Evolutionary conservation across 139 green algal genomes (phyloP).

Genomic region (Coelastrella sp.): DNA sequence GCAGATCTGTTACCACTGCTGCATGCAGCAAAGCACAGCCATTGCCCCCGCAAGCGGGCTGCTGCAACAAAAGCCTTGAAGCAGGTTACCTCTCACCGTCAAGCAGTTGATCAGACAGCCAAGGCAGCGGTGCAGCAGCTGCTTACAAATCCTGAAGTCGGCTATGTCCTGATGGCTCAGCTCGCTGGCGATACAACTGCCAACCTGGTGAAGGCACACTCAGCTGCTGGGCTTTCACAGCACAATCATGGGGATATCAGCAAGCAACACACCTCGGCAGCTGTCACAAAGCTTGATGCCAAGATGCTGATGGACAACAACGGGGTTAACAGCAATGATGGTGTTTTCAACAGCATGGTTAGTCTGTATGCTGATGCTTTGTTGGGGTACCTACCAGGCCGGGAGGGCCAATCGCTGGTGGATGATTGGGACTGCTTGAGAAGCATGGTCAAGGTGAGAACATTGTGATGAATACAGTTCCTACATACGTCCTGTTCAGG

Average conservation of each 20-base stretch:
- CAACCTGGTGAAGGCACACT: neutral
- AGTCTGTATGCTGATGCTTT: conserved; percentile 10
- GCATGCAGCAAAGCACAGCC: neutral
- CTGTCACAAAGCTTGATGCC: neutral
- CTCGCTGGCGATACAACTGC: neutral
- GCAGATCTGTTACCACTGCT: conserved; percentile 86
- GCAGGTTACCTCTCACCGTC: conserved; percentile 50
- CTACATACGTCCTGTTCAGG: neutral
- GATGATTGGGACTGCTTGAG: conserved; percentile 93
- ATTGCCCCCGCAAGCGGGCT: conserved; percentile 39
- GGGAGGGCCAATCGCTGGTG: conserved; percentile 63
- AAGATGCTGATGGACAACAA: neutral
- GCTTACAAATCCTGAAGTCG: conserved; percentile 16
- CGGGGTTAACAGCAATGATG: neutral
- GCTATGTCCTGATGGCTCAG: conserved; percentile 31
- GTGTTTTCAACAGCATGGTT: neutral
- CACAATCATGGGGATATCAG: neutral
- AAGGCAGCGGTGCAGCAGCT: conserved; percentile 47
- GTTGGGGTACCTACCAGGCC: neutral
- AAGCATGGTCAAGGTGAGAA: conserved; percentile 68
- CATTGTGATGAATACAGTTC: neutral
- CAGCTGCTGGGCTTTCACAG: neutral
- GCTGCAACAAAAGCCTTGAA: conserved; percentile 56
- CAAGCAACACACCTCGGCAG: neutral
- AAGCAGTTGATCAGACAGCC: conserved; percentile 58